These are phyloP conservation scores for Suillus tomentosus DNA, from an alignment of 768 basidiomycete species.

Conservation along the genomic window DNA sequence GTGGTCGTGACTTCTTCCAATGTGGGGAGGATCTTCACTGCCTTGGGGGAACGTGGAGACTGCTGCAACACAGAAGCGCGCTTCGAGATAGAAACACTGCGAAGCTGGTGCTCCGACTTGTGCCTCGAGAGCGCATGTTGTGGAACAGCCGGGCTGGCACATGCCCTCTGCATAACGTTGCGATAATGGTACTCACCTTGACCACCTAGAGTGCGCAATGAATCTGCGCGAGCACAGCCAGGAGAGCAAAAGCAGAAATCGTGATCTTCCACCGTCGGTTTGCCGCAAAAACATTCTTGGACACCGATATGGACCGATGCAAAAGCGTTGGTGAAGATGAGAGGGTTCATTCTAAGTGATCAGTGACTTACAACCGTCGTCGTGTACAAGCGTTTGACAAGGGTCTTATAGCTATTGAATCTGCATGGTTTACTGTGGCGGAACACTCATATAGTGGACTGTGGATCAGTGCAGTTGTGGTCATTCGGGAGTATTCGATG, in stretches of 20 bases:
- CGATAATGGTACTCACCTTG: slow-evolving; percentile 29
- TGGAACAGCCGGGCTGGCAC: slow-evolving; percentile 6
- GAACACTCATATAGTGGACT: neutral
- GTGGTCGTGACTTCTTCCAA: slow-evolving; percentile 21
- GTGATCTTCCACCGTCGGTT: slow-evolving; percentile 23
- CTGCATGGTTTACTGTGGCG: neutral
- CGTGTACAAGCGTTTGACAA: neutral
- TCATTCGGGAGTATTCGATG: neutral
- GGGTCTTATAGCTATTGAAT: neutral
- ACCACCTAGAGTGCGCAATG: slow-evolving; percentile 27
- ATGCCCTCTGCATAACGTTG: slow-evolving; percentile 19
- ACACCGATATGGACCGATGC: slow-evolving; percentile 15
- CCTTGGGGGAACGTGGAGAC: neutral
- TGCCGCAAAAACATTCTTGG: slow-evolving; percentile 29
- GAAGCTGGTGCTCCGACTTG: slow-evolving; percentile 17
- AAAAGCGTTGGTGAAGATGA: slow-evolving; percentile 12
- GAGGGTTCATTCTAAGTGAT: neutral
- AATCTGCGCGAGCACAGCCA: slow-evolving; percentile 28
- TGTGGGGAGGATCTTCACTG: slow-evolving; percentile 15
- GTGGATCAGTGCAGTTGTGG: neutral
- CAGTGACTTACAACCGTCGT: neutral
- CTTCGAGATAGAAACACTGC: neutral
- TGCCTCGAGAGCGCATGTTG: slow-evolving; percentile 16
- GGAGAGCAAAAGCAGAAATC: slow-evolving; percentile 33
- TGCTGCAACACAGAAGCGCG: neutral